A percentile compares a stretch with the other conserved stretches of the same genome.
phyloP scores from a whole-genome alignment of 2,329 filamentous ascomycete genomes.

The Colletotrichum sp. region DNA sequence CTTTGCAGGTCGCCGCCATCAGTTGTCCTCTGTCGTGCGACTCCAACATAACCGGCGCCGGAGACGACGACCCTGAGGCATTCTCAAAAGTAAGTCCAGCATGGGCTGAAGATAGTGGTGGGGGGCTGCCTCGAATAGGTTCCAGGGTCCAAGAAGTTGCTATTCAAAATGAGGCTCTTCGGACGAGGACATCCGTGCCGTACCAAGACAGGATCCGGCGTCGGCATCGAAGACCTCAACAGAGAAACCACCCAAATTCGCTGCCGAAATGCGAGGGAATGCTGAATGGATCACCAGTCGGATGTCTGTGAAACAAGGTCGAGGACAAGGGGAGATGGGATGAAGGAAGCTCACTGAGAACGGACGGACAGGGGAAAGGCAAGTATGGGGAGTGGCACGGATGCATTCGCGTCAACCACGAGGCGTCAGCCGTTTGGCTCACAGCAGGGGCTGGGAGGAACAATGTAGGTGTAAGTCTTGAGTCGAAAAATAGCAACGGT shows the following conservation, averaged over 20 bases:
- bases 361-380: background rate
- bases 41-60: background rate
- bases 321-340: conserved; percentile 1
- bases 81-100: background rate
- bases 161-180: background rate
- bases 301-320: conserved; percentile 2
- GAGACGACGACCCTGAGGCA: background rate
- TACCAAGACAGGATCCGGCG: background rate
- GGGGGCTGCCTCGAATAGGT: background rate
- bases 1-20: background rate
- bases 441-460: background rate
- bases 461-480: background rate
- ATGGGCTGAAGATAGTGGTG: background rate
- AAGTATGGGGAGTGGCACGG: background rate
- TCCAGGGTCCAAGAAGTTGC: background rate
- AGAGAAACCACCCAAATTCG: background rate
- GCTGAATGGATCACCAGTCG: background rate
- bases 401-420: background rate
- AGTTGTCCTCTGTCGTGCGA: background rate
- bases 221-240: background rate
- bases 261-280: background rate
- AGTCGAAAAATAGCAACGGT: background rate
- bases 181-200: background rate
- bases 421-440: background rate
- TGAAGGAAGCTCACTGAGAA: background rate